Conservation (phyloP, 805 yeast genomes). For the Candida sanyiensis region DNA sequence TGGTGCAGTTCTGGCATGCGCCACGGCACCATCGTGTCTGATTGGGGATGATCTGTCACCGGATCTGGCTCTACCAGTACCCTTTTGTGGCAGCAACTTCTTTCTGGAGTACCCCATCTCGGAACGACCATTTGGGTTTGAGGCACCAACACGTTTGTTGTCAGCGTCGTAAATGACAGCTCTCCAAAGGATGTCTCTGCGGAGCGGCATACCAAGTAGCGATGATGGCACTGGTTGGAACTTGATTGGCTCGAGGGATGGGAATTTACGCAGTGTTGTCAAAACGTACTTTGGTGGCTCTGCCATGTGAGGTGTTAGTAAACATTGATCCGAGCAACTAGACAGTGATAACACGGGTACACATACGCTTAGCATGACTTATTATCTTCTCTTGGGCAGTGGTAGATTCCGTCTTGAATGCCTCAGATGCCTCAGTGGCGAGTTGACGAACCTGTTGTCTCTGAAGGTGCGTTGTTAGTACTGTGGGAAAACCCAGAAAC, state of each 20-base stretch:
- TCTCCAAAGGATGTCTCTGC: constrained; percentile 91
- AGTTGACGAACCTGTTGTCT: constrained; percentile 19
- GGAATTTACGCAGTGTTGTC: constrained; percentile 76
- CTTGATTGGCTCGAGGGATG: constrained; percentile 80
- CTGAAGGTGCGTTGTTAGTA: constrained; percentile 11
- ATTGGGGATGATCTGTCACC: constrained; percentile 96
- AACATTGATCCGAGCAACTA: not conserved
- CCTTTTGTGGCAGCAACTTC: constrained; percentile 86
- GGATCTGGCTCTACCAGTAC: constrained; percentile 89
- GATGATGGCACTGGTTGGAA: constrained; percentile 70
- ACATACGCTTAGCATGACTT: constrained; percentile 20
- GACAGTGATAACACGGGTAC: too few relatives aligned
- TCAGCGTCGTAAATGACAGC: constrained; percentile 93
- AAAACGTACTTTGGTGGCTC: constrained; percentile 67
- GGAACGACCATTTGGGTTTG: constrained; percentile 79
- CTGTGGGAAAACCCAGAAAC: too few relatives aligned
- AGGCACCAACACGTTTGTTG: constrained; percentile 80
- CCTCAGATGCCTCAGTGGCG: constrained; percentile 19
- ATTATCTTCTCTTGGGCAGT: constrained; percentile 9
- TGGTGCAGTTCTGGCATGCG: constrained; percentile 86
- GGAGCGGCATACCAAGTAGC: constrained; percentile 67
- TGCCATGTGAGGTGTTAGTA: constrained; percentile 17
- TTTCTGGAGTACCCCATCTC: constrained; percentile 80
- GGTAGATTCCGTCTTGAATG: constrained; percentile 1
- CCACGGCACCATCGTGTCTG: constrained; percentile 83